phyloP scores from a whole-genome alignment of 2,329 filamentous ascomycete species.

The Fusarium xyrophilum region DNA sequence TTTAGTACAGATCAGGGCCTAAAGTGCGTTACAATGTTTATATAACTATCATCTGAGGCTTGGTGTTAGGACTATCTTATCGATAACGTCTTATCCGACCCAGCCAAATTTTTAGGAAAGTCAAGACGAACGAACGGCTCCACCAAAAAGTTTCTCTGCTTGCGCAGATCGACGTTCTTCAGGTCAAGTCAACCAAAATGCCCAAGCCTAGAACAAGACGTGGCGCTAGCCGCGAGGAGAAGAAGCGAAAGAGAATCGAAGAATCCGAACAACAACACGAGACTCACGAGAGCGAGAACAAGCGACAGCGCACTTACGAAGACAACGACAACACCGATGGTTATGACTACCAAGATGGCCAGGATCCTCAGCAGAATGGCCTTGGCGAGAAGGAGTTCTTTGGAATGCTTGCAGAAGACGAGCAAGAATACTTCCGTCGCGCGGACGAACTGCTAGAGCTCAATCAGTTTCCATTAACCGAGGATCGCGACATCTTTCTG shows the following conservation, averaged over 20 bases:
- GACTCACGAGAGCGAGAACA: conserved; percentile 32
- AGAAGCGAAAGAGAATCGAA: conserved; percentile 50
- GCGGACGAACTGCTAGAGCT: conserved; percentile 89
- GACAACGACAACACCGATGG: conserved; percentile 32
- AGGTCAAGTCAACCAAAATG: conserved; percentile 42
- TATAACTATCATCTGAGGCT: not conserved
- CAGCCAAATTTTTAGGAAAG: conserved; percentile 26
- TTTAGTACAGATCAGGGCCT: no score
- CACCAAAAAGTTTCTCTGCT: conserved; percentile 22
- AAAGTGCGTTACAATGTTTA: not conserved
- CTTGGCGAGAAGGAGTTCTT: conserved; percentile 77
- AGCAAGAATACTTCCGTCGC: conserved; percentile 93
- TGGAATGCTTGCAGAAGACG: conserved; percentile 88
- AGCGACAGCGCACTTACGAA: conserved; percentile 39
- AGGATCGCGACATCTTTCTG: conserved; percentile 75
- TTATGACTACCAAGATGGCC: conserved; percentile 35
- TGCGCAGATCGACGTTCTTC: conserved; percentile 3
- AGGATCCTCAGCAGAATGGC: conserved; percentile 38
- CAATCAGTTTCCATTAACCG: conserved; percentile 81
- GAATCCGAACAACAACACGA: conserved; percentile 32
- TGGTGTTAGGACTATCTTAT: not conserved
- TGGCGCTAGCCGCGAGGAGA: conserved; percentile 49
- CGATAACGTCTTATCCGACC: conserved; percentile 32
- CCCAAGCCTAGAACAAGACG: conserved; percentile 55
- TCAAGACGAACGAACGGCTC: conserved; percentile 29